These are phyloP conservation scores for Chaetomiaceae sp. DNA, from an alignment of 2,329 filamentous ascomycete genomes.

Conservation along the genomic window DNA sequence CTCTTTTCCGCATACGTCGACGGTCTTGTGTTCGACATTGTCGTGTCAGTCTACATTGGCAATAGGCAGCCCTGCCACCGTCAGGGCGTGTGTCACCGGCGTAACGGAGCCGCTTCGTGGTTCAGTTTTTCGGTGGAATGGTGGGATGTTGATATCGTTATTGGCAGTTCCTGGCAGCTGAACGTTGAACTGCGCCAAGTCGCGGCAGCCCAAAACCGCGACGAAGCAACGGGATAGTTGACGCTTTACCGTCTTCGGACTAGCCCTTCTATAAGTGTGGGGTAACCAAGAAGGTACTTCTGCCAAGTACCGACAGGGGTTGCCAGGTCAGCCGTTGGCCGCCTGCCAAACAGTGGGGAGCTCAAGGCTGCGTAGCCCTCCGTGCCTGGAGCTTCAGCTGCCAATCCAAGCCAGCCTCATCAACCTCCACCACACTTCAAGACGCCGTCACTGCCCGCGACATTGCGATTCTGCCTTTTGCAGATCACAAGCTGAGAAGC, in stretches of 20 bases:
- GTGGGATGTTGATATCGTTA: not conserved
- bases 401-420: slow-evolving; percentile 17
- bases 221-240: not conserved
- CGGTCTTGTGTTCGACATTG: slow-evolving; percentile 29
- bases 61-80: not conserved
- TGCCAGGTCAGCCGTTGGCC: slow-evolving; percentile 20
- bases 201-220: slow-evolving; percentile 17
- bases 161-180: not conserved
- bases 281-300: not conserved
- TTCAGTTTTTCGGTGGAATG: not conserved
- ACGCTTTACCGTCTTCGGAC: slow-evolving; percentile 4
- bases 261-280: not conserved
- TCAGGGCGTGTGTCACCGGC: slow-evolving; percentile 6
- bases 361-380: slow-evolving; percentile 26
- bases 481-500: not conserved
- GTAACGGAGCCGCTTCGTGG: not conserved
- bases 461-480: not conserved
- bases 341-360: slow-evolving; percentile 19
- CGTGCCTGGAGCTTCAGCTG: slow-evolving; percentile 28
- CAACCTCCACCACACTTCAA: slow-evolving; percentile 6
- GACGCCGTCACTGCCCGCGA: slow-evolving; percentile 6
- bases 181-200: slow-evolving; percentile 10
- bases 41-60: slow-evolving; percentile 27
- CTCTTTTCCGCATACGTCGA: slow-evolving; percentile 26
- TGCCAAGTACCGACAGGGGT: slow-evolving; percentile 15